Conservation (phyloP, 2,329 filamentous ascomycete species). For the Tolypocladium guangdongense region DNA sequence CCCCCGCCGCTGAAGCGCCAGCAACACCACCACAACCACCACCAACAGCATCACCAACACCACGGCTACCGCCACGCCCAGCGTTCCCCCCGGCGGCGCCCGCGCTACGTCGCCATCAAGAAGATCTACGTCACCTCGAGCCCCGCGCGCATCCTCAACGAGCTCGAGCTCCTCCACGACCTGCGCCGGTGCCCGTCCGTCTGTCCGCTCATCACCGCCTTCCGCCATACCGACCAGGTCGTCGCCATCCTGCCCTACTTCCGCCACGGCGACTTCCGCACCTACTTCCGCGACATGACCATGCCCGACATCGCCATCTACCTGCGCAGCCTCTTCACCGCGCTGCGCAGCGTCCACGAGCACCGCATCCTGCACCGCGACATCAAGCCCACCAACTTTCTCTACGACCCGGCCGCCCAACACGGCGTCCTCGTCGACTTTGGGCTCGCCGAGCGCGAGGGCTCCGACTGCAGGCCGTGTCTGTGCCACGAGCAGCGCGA, state of each 20-base stretch:
- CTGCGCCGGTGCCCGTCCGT: conserved; percentile 74
- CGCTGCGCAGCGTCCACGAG: conserved; percentile 71
- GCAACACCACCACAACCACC: conserved; percentile 17
- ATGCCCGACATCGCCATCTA: conserved; percentile 82
- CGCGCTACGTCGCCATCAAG: conserved; percentile 90
- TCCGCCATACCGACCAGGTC: conserved; percentile 87
- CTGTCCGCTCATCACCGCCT: conserved; percentile 94
- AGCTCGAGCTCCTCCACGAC: conserved; percentile 86
- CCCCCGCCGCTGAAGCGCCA: conserved; percentile 53
- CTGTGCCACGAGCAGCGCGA: conserved; percentile 60
- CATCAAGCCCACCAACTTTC: conserved; percentile 95
- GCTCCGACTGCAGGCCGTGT: conserved; percentile 68
- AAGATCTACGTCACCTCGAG: conserved; percentile 99
- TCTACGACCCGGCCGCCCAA: conserved; percentile 73
- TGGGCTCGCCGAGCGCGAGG: conserved; percentile 81
- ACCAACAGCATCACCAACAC: conserved; percentile 27
- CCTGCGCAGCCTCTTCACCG: conserved; percentile 77
- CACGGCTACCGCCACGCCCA: conserved; percentile 20
- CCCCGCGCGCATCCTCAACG: conserved; percentile 86
- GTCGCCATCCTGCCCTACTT: conserved; percentile 93
- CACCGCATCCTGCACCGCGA: conserved; percentile 84
- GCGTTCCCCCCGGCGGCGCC: conserved; percentile 16
- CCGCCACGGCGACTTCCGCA: conserved; percentile 85
- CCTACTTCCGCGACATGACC: conserved; percentile 87
- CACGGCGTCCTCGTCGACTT: conserved; percentile 96